These are phyloP conservation scores for Pyricularia pennisetigena DNA, from an alignment of 2,329 filamentous ascomycete genomes.

Conservation along the genomic window DNA sequence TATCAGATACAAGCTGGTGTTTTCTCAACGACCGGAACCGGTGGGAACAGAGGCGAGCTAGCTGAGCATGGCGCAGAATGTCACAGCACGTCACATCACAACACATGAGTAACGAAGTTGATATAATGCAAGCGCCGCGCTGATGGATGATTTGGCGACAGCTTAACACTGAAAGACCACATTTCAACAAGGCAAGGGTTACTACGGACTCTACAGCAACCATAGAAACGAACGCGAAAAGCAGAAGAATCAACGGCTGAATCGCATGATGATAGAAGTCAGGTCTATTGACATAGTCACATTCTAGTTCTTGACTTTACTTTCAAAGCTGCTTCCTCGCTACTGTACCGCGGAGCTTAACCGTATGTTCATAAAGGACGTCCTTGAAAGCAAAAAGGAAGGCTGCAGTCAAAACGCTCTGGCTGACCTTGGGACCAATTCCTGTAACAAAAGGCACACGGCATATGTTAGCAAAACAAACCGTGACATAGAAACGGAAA, in stretches of 20 bases:
- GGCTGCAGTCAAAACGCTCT: constrained; percentile 92
- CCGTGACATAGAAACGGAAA: neutral
- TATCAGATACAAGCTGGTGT: constrained; percentile 77
- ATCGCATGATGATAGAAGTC: neutral
- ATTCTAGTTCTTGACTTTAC: neutral
- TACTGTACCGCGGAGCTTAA: constrained; percentile 48
- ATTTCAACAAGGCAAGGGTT: too few relatives aligned
- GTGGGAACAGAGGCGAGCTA: constrained; percentile 28
- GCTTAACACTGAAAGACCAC: too few relatives aligned
- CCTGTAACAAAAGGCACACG: constrained; percentile 37
- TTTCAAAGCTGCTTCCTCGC: constrained; percentile 25
- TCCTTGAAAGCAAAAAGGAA: constrained; percentile 98
- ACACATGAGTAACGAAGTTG: neutral
- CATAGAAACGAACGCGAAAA: neutral
- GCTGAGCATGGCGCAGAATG: neutral
- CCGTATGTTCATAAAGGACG: constrained; percentile 75
- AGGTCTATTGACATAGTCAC: neutral
- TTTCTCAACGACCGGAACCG: constrained; percentile 76
- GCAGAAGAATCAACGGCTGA: neutral
- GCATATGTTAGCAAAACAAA: neutral
- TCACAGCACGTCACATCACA: neutral
- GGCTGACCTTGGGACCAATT: constrained; percentile 90
- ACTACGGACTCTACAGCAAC: too few relatives aligned
- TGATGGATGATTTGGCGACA: neutral
- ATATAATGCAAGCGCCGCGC: neutral